Percentiles rank a stretch among this genome's conserved stretches.
phyloP scores from a whole-genome alignment of 495 filamentous ascomycete genomes.

The Podospora pseudoanserina region DNA sequence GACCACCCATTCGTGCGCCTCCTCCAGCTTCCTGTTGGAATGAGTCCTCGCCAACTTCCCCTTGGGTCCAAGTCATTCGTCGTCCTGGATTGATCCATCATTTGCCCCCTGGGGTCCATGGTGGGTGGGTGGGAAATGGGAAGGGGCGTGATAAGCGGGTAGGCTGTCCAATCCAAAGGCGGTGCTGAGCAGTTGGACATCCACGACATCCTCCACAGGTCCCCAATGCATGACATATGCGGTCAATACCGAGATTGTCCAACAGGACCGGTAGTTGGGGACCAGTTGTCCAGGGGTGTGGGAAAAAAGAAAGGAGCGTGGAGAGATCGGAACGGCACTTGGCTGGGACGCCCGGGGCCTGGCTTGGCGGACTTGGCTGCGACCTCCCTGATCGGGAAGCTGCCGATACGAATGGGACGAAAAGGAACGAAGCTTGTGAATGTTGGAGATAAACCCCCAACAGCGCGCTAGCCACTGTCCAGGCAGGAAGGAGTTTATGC shows the following conservation, averaged over 20 bases:
- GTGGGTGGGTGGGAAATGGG: background rate
- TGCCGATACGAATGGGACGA: constrained; percentile 14
- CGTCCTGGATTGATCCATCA: background rate
- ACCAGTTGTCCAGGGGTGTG: constrained; percentile 10
- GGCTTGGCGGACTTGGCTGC: constrained; percentile 5
- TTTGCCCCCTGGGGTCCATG: background rate
- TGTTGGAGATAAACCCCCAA: constrained; percentile 9
- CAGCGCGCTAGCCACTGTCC: background rate
- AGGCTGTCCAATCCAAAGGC: background rate
- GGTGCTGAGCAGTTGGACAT: background rate
- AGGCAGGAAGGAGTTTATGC: constrained; percentile 19
- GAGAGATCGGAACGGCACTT: constrained; percentile 11
- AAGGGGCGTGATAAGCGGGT: background rate
- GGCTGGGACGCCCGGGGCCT: constrained; percentile 3
- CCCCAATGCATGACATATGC: constrained; percentile 6
- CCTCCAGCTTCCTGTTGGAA: background rate
- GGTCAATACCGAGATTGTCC: constrained; percentile 8
- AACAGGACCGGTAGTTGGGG: constrained; percentile 13
- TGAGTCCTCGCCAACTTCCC: background rate
- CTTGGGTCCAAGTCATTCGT: background rate
- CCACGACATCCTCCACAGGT: background rate
- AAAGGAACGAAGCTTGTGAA: background rate
- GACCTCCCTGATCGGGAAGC: constrained; percentile 31
- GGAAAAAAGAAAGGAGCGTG: background rate
- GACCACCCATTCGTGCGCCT: background rate